Base-by-base conservation (phyloP, 2,329 filamentous ascomycete genomes). In the Acarospora socialis region DNA sequence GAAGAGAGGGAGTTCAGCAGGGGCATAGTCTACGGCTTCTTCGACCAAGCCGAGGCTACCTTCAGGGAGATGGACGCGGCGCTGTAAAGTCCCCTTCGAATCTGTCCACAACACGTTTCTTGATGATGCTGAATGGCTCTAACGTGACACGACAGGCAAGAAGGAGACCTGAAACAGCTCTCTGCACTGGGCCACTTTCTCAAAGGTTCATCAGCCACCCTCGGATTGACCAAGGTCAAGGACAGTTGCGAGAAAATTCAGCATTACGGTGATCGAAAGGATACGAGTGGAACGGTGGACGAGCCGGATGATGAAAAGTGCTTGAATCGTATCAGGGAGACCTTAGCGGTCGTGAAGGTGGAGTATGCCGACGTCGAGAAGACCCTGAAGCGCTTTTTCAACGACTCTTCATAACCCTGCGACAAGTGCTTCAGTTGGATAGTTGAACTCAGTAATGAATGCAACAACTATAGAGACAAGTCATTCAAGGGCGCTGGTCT, bases 171-270 rank as follows among this genome's bases (percentile, higher is more conserved):
- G 35, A 56, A 61, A n/a, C 63, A 74, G 43, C 72, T 95, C 21
- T 92, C 83, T 20, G 68, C 71, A 32, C 74, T 93, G 19, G 90
- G 90, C 24, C 90, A 98, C 60, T 98, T 93, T 61, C 68, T 98
- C 45, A 98, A 98, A 61, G 90, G 90, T 38, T 95, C 87, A 5
- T 94, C 87, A 6, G 87, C 90, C 22, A 94, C 90, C 3, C 70
- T 98, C 33, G 90, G 90, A 27, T 70, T 95, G 34, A 77, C 71
- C 48, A 92, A 92, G 56, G 79, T 98, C 47, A 81, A 83, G 54
- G 84, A 94, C 50, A 78, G 74, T 40, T 98, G 90, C 61, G 86
- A 95, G 60, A 84, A 92, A 65, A 94, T 98, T 48, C 87, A 98
- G 57, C 79, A 92, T 50, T 92, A 77, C 53, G 87, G 87, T 44